Base-by-base conservation (phyloP, 768 basidiomycete genomes). In the Fistulinella prunicolor region DNA sequence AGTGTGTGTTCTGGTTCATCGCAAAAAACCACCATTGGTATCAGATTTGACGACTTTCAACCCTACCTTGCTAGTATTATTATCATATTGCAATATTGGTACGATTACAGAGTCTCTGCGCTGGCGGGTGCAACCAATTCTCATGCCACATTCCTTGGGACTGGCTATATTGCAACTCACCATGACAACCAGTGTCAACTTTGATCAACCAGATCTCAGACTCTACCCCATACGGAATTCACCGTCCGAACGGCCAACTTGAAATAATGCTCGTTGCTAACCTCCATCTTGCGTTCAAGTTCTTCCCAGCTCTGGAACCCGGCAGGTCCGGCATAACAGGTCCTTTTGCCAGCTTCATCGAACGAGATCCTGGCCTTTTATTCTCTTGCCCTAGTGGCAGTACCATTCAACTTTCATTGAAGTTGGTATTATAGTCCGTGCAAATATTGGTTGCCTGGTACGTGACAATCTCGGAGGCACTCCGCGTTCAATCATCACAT, bases 1-100 rank as follows among this genome's bases (percentile, higher is more conserved):
- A 86, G 55, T 55, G 51, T 29, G 70, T 73, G 13, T 81, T 76
- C 53, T 85, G 84, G 80, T 80, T 85, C 55, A 64, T 82, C 29
- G 73, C 74, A 1, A 70, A 72, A 3, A 66, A 69, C 29, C 77
- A 74, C 49, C 78, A 75, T 43, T 89, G 88, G 87, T 90, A 86
- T 72, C 77, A 81, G 50, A 66, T 78, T 48, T 84, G 41, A 62
- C 9, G 8, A 9, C 16, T 26, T 28, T 49, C 24, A 12, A 10
- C 12, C 9, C 17, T 22, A 32, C 13, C 12, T 46, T 41, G n/a
- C 24, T 41, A 36, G 21, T 61, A 61, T 63, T 43, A 44, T 61
- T 63, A 61, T 61, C 28, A 9, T 38, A 8, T 52, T 56, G 23
- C n/a, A n/a, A n/a, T n/a, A n/a, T n/a, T n/a, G n/a, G n/a, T n/a